A percentile compares a stretch with the other conserved stretches of the same genome.
phyloP scores from a whole-genome alignment of 768 basidiomycete species.

The Pleurotus ostreatus region DNA sequence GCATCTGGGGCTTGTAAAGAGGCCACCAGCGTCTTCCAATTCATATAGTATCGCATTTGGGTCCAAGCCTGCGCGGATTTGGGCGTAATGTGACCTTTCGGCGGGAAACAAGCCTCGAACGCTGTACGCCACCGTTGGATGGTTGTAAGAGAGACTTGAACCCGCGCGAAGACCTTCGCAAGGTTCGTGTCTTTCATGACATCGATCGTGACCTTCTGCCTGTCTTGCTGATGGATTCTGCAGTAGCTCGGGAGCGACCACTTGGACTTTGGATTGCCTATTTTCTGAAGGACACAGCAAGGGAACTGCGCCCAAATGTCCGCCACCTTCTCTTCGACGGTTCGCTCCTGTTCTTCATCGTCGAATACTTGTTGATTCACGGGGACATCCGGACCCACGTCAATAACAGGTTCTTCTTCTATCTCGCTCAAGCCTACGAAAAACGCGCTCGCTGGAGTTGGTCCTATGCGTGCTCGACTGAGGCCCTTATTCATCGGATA shows the following conservation, averaged over 20 bases:
- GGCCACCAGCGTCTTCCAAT: not conserved
- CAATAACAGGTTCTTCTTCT: not conserved
- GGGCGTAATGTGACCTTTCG: not conserved
- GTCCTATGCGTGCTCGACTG: not conserved
- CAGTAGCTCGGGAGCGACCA: not conserved
- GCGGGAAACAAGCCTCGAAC: not conserved
- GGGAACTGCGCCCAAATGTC: not conserved
- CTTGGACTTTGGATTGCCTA: not conserved
- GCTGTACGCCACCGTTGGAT: not conserved
- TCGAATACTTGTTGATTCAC: not conserved
- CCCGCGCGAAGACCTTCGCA: not conserved
- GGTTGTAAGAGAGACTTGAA: not conserved
- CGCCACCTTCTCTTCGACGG: not conserved
- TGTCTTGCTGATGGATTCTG: not conserved
- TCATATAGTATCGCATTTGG: not conserved
- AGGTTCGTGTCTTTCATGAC: not conserved
- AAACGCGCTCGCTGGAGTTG: not conserved
- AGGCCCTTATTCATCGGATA: not conserved
- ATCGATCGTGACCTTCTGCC: not conserved
- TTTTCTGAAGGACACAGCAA: not conserved
- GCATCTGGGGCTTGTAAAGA: not conserved
- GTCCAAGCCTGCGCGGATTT: not conserved
- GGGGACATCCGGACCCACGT: not conserved
- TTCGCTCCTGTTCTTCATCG: not conserved
- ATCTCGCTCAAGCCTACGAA: not conserved